Percentiles rank a stretch among this genome's conserved stretches.
Evolutionary conservation across 306 rosid species (phyloP).

Genomic region (Trifolium dubium): DNA sequence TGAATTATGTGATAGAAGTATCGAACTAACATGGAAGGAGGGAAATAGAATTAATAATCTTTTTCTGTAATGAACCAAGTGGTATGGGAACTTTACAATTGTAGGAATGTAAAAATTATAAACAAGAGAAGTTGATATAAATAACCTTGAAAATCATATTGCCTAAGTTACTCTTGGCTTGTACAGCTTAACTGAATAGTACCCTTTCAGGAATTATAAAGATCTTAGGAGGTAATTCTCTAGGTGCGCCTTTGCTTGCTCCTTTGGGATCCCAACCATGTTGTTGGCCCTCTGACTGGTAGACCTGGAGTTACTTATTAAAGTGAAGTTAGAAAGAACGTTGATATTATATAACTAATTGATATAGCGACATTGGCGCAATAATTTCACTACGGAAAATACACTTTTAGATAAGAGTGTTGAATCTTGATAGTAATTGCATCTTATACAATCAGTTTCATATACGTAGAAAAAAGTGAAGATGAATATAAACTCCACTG

Average conservation of each 20-base stretch:
- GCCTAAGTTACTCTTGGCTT: background rate
- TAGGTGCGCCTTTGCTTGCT: background rate
- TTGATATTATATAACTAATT: background rate
- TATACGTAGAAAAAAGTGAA: background rate
- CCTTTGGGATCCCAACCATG: background rate
- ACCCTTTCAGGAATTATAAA: background rate
- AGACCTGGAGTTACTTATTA: background rate
- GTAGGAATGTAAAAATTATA: background rate
- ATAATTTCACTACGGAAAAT: background rate
- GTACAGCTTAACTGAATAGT: background rate
- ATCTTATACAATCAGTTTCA: slow-evolving; percentile 1
- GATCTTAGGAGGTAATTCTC: background rate
- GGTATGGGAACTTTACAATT: background rate
- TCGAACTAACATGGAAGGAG: background rate
- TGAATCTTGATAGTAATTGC: slow-evolving; percentile 11
- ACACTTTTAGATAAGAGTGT: background rate
- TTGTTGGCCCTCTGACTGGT: background rate
- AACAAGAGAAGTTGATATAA: background rate
- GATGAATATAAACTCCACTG: background rate
- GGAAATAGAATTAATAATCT: background rate
- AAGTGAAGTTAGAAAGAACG: too few species aligned
- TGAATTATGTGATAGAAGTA: background rate
- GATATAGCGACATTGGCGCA: background rate
- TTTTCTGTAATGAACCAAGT: background rate
- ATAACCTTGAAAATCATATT: background rate